Conservation (phyloP, 306 rosid species). For the Cicer cuneatum region DNA sequence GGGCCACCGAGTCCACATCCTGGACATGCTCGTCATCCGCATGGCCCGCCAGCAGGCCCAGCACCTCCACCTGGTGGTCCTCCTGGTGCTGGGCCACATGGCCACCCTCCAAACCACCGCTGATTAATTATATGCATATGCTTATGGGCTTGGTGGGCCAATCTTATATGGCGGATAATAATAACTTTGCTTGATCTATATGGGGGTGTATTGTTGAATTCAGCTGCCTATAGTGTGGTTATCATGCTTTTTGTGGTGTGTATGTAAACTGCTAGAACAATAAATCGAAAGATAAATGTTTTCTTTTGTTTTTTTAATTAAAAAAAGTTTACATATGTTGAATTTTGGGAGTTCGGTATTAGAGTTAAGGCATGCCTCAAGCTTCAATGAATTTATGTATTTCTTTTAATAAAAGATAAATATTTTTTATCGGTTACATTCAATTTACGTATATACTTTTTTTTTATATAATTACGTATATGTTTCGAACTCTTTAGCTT, state of each 20-base stretch:
- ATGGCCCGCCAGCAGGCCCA: not conserved
- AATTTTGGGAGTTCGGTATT: too few species aligned
- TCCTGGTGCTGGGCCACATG: slow-evolving; percentile 50
- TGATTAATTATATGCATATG: not conserved
- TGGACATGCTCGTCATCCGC: slow-evolving; percentile 44
- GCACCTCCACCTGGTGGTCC: slow-evolving; percentile 51
- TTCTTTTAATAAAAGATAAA: too few species aligned
- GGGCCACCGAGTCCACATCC: slow-evolving; percentile 45
- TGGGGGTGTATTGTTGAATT: slow-evolving; percentile 19
- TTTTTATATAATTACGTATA: too few species aligned
- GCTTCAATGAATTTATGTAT: too few species aligned
- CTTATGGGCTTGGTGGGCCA: not conserved
- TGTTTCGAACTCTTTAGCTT: too few species aligned
- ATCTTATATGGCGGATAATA: not conserved
- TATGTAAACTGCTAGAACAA: not conserved
- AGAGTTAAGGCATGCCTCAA: too few species aligned
- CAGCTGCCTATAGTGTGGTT: not conserved
- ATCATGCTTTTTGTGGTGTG: not conserved
- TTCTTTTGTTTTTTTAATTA: not conserved
- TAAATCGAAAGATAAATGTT: not conserved
- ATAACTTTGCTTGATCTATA: not conserved
- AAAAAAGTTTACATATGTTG: too few species aligned
- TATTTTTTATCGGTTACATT: too few species aligned
- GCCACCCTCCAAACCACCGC: slow-evolving; percentile 46
- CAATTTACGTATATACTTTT: too few species aligned